Base-by-base conservation (phyloP, 257 asterid species). In the Marsdenia floribunda region DNA sequence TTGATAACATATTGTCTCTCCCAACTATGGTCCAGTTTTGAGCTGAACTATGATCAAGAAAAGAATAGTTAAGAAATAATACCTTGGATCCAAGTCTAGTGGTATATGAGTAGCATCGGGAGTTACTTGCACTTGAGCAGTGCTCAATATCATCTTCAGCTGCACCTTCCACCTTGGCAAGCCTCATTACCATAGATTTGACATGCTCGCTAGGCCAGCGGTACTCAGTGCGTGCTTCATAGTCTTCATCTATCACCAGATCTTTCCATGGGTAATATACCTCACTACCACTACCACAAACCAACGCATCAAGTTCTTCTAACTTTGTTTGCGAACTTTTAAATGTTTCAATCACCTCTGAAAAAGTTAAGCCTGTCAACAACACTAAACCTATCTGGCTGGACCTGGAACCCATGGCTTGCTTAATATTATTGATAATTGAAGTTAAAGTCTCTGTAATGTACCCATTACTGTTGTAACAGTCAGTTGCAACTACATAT, bases 141-240 rank as follows among this genome's bases (percentile, higher is more conserved):
- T 81, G 84, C 82, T 81, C 63, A 33, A 82, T 80, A 64, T 82
- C 90, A 71, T 78, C 79, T 61, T 85, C 87, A 61, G 75, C 21
- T 59, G 69, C 86, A 75, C 71, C 80, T 78, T 83, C 89, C 53
- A 67, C 66, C 75, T 80, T 84, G 46, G 83, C 85, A 65, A 87
- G 88, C 84, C 88, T 84, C 71, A 67, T 76, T 66, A 84, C 78
- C 55, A 80, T 80, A 59, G 88, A 77, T 77, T 81, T 85, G 64
- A 85, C 85, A 38, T 86, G 80, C 74, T 87, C 90, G 75, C 92
- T 88, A 16, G 92, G 86, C 96, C 93, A 88, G 37, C 89, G 90
- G 75, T 85, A 78, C 80, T 81, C 93, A 60, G 86, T 80, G 77
- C 86, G 93, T 74, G 87, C 82, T 78, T 82, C 84, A 3, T 90